These are phyloP conservation scores for Trametes maxima DNA, from an alignment of 768 basidiomycete species.

Conservation along the genomic window DNA sequence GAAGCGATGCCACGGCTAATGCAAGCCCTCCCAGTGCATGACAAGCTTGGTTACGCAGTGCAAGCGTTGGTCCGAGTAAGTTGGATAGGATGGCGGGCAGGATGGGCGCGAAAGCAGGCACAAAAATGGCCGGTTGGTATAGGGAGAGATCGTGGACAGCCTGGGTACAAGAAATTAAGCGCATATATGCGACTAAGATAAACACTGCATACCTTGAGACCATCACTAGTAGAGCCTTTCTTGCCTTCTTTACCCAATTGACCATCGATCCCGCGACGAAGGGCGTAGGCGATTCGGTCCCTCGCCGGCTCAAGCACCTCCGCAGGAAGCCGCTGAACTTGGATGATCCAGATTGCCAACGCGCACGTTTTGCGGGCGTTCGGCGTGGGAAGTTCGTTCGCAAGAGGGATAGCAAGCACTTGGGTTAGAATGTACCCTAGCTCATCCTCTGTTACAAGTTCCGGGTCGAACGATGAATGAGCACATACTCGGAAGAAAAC, in stretches of 20 bases:
- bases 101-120: conserved; percentile 63
- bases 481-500: background rate
- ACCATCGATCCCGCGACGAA: conserved; percentile 78
- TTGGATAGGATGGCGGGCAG: conserved; percentile 64
- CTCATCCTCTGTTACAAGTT: conserved; percentile 50
- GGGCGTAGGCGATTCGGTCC: conserved; percentile 68
- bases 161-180: conserved; percentile 38
- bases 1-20: conserved; percentile 51
- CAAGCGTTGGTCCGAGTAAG: conserved; percentile 63
- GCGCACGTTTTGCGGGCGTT: conserved; percentile 88
- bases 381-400: conserved; percentile 70
- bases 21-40: conserved; percentile 76
- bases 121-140: conserved; percentile 64
- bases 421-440: conserved; percentile 61
- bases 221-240: conserved; percentile 79
- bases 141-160: conserved; percentile 72
- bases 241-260: conserved; percentile 89
- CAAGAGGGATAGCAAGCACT: conserved; percentile 72
- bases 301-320: conserved; percentile 61
- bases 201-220: conserved; percentile 59
- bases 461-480: background rate
- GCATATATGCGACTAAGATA: conserved; percentile 10
- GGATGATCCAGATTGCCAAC: conserved; percentile 73
- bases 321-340: conserved; percentile 67
- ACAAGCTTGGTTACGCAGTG: conserved; percentile 72